Evolutionary conservation across 495 filamentous ascomycete species (phyloP).

Genomic region (Aspergillus hancockii): DNA sequence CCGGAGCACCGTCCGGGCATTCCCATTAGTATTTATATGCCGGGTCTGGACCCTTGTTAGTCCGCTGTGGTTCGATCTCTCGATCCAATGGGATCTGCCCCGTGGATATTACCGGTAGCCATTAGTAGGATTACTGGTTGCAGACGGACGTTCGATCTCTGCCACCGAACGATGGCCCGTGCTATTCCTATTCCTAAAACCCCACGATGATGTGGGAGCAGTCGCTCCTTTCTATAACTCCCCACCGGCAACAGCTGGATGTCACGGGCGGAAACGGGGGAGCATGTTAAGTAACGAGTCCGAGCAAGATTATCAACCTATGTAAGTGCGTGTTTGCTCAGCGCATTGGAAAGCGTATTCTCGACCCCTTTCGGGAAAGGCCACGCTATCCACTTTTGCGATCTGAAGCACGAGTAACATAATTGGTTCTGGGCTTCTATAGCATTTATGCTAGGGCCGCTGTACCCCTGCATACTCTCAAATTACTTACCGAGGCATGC

Average conservation of each 20-base stretch:
- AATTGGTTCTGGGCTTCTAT: neutral
- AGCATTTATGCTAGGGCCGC: neutral
- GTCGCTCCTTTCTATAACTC: neutral
- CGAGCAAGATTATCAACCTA: no score
- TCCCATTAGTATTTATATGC: neutral
- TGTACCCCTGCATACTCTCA: neutral
- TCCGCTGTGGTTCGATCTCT: neutral
- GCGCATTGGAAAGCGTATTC: neutral
- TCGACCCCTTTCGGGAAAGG: neutral
- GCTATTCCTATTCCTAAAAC: neutral
- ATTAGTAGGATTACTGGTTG: neutral
- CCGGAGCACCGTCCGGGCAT: neutral
- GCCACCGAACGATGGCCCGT: neutral
- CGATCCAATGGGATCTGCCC: constrained; percentile 1
- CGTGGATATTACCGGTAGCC: neutral
- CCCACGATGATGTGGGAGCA: neutral
- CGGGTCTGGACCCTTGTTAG: neutral
- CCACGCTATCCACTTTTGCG: neutral
- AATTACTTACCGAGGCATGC: neutral
- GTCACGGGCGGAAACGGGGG: neutral
- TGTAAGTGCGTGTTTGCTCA: neutral
- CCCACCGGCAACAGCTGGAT: neutral
- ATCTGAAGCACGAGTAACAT: neutral
- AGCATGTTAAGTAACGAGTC: no score
- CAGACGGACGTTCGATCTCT: neutral